phyloP scores from a whole-genome alignment of 306 rosid genomes.

The Trichosanthes cucumerina region DNA sequence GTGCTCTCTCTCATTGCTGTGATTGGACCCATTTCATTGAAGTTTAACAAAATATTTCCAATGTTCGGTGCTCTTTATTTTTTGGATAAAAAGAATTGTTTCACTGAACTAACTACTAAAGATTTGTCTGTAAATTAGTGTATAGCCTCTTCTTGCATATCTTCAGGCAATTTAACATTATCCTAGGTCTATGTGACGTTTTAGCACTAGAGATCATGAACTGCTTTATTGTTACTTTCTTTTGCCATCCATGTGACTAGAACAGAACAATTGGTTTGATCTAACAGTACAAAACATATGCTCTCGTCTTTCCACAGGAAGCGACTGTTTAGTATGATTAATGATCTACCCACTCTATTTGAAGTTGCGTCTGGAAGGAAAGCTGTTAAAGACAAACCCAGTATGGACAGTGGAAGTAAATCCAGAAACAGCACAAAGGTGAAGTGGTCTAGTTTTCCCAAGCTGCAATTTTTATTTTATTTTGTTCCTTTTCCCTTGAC shows the following conservation, averaged over 20 bases:
- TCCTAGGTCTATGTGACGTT: neutral
- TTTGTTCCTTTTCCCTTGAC: neutral
- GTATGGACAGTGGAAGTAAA: slow-evolving; percentile 44
- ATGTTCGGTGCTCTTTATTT: neutral
- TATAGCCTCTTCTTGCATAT: neutral
- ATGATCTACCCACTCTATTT: slow-evolving; percentile 47
- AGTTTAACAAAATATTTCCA: neutral
- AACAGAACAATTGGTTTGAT: neutral
- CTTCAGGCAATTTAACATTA: neutral
- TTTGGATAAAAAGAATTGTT: neutral
- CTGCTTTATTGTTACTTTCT: neutral
- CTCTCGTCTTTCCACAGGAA: slow-evolving; percentile 27
- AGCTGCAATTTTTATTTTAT: neutral
- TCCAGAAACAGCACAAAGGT: slow-evolving; percentile 46
- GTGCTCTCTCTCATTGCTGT: neutral
- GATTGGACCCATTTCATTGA: neutral
- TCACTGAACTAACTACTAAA: neutral
- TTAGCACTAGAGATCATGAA: neutral
- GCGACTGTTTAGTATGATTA: slow-evolving; percentile 43
- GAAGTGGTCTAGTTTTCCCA: slow-evolving; percentile 7
- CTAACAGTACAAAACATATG: slow-evolving; percentile 1
- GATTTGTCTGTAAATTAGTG: neutral
- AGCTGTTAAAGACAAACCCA: slow-evolving; percentile 37
- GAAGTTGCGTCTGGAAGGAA: slow-evolving; percentile 52
- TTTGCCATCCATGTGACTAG: neutral